Evolutionary conservation across 495 filamentous ascomycete species (phyloP), one percentile per base, ranked within the genome.

Genomic region (Delitschia confertaspora): DNA sequence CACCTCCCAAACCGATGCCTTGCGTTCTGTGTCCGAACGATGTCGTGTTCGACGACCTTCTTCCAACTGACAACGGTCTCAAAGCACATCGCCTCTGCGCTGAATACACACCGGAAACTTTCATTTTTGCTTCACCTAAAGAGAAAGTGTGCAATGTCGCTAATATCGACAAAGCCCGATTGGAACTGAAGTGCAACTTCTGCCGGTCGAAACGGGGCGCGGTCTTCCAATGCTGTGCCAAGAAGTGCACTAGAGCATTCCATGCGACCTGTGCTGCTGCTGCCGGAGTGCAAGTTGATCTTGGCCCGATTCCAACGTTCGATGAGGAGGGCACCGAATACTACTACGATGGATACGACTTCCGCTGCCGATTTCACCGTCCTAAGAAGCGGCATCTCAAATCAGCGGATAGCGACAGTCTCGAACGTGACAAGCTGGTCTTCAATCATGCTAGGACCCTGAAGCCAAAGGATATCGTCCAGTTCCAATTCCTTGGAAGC

Each of bases 21-120:
- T 99, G 91, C 64, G 74, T 88, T 36, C 71, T 99, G 8, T 99
- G 91, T 61, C 93, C 91, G 13, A 93, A 95, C 62, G 79, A 94
- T 59, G 80, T 91, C 51, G 80, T 83, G 8, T 85, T 77, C 34
- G 83, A 93, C 57, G 76, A 85, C 50, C 69, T 98, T 27, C 69
- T 98, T 18, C 71, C 83, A 9, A 95, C 89, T 1, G 88, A 93
- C 49, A 82, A 89, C 63, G 88, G 87, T 35, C 75, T 83, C 47
- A 79, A 82, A 49, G 91, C 85, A 29, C 91, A 98, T 66, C 79
- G 85, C 26, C 72, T 89, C 13, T 98, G 91, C 60, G 91, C 86
- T 4, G 66, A 82, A 21, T 95, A 93, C 57, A 87, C 85, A 13
- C 86, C 88, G 13, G 91, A 96, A 65, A 96, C 93, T 3, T 93